Evolutionary conservation across 176 grass and related monocot genomes (phyloP).

Genomic region (Metroxylon sagu): DNA sequence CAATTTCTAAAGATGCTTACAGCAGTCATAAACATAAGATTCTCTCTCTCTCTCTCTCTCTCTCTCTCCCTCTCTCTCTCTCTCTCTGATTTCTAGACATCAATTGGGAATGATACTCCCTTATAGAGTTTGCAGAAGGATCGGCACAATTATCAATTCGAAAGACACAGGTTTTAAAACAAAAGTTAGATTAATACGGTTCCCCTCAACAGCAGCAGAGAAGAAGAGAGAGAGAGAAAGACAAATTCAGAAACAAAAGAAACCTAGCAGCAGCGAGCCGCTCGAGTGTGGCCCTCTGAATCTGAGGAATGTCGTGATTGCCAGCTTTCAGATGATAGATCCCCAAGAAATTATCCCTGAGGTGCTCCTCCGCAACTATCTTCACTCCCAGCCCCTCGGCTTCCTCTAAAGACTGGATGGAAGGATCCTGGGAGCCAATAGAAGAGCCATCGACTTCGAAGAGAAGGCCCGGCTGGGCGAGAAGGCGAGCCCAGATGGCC

Average conservation of each 20-base stretch:
- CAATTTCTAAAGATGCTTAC: no score
- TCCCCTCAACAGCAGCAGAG: no score
- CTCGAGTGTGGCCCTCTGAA: slow-evolving; percentile 53
- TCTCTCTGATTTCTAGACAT: no score
- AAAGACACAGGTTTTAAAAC: no score
- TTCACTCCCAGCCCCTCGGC: slow-evolving; percentile 44
- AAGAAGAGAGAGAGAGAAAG: background rate
- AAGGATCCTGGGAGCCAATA: slow-evolving; percentile 33
- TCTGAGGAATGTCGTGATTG: slow-evolving; percentile 44
- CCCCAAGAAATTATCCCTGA: slow-evolving; percentile 80
- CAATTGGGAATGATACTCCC: no score
- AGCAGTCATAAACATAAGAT: no score
- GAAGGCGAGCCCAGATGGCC: slow-evolving; percentile 58
- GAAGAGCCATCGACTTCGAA: slow-evolving; percentile 39
- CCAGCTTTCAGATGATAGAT: slow-evolving; percentile 67
- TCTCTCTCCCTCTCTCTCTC: no score
- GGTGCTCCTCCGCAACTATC: slow-evolving; percentile 40
- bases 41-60: no score
- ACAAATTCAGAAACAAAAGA: slow-evolving; percentile 6
- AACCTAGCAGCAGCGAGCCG: slow-evolving; percentile 69
- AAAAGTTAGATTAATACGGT: no score
- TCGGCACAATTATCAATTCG: no score
- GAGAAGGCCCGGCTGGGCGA: slow-evolving; percentile 40
- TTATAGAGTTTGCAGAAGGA: no score
- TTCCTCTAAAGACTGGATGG: slow-evolving; percentile 40